These are phyloP conservation scores for Fusarium equiseti DNA, from an alignment of 2,329 filamentous ascomycete genomes.

Conservation along the genomic window DNA sequence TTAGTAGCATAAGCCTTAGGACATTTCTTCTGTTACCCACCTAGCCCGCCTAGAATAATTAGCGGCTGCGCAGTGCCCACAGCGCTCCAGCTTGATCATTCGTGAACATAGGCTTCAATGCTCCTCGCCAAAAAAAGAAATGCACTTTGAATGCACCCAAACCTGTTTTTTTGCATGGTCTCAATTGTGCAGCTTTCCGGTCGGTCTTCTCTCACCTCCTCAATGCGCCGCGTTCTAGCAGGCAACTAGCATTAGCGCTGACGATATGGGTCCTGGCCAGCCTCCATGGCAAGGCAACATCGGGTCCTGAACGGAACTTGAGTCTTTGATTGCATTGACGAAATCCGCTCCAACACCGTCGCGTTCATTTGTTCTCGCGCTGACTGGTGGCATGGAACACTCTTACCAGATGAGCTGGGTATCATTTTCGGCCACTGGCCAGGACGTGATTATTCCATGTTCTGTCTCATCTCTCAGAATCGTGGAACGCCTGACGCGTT, in stretches of 20 bases:
- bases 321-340: neutral
- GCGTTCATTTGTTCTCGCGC: too few relatives aligned
- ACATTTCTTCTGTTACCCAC: too few relatives aligned
- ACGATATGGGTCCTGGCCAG: neutral
- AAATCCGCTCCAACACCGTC: too few relatives aligned
- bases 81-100: too few relatives aligned
- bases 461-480: neutral
- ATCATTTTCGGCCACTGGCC: neutral
- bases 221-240: neutral
- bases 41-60: too few relatives aligned
- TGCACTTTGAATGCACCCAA: too few relatives aligned
- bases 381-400: neutral
- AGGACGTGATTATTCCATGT: neutral
- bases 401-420: neutral
- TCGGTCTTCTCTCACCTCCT: neutral
- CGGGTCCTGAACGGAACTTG: neutral
- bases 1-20: too few relatives aligned
- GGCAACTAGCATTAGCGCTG: neutral
- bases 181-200: neutral
- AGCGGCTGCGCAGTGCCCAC: too few relatives aligned
- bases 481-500: neutral
- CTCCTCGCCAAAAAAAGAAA: too few relatives aligned
- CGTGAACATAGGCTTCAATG: neutral
- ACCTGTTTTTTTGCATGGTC: neutral
- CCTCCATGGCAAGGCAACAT: neutral